These are phyloP conservation scores for Pseudogymnoascus sp. DNA, from an alignment of 2,329 filamentous ascomycete species.

Conservation along the genomic window DNA sequence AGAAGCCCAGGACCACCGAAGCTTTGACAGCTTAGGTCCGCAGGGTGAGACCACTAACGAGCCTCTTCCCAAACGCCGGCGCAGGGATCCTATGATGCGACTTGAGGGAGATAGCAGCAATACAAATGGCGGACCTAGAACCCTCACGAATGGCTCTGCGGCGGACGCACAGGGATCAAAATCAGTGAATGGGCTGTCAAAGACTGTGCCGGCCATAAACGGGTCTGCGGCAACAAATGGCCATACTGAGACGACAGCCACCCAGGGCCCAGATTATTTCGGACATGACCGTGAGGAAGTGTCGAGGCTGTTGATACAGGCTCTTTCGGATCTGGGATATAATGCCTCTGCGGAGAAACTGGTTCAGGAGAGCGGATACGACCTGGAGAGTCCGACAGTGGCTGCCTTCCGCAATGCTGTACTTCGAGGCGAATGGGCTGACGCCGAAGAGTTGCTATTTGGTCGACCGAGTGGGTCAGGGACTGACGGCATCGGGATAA, in stretches of 20 bases:
- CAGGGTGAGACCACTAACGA: conserved; percentile 16
- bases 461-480: conserved; percentile 30
- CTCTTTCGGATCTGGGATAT: conserved; percentile 82
- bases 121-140: conserved; percentile 46
- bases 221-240: conserved; percentile 38
- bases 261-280: conserved; percentile 46
- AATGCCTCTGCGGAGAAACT: conserved; percentile 65
- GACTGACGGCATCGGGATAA: conserved; percentile 24
- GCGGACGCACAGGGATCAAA: conserved; percentile 31
- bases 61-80: conserved; percentile 49
- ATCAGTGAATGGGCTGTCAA: conserved; percentile 40
- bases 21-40: conserved; percentile 19
- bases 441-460: conserved; percentile 75
- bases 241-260: conserved; percentile 16
- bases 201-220: conserved; percentile 42
- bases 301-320: conserved; percentile 85
- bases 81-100: conserved; percentile 52
- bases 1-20: conserved; percentile 25
- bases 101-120: conserved; percentile 46
- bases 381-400: conserved; percentile 78
- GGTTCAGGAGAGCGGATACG: conserved; percentile 73
- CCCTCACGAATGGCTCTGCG: conserved; percentile 48
- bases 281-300: conserved; percentile 91
- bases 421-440: conserved; percentile 68
- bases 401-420: conserved; percentile 79